Evolutionary conservation across 768 basidiomycete species (phyloP).

Genomic region (Agaricus subrufescens): DNA sequence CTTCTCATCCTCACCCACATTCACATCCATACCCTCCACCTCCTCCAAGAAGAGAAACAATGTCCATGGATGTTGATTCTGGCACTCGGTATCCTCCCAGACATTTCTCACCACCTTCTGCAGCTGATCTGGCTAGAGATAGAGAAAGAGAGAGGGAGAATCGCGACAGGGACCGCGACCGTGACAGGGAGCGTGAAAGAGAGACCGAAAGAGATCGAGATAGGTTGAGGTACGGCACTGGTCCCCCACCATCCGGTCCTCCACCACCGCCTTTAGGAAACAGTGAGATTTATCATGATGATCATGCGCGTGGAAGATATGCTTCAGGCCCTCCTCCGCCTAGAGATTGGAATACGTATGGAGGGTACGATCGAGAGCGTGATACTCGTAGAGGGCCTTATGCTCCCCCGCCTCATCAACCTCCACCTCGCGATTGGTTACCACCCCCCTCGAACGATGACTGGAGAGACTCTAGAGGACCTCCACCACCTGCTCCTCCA

Average conservation of each 20-base stretch:
- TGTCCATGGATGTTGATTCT: conserved; percentile 26
- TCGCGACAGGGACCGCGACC: not conserved
- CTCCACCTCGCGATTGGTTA: conserved; percentile 31
- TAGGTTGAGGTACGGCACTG: conserved; percentile 19
- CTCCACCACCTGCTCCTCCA: not conserved
- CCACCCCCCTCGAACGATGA: not conserved
- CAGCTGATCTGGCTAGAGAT: conserved; percentile 25
- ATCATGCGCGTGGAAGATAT: conserved; percentile 3
- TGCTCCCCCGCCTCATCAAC: conserved; percentile 15
- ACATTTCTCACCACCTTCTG: conserved; percentile 28
- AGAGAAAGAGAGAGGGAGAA: conserved; percentile 17
- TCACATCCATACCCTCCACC: not conserved
- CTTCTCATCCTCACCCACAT: not conserved
- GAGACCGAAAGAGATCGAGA: not conserved
- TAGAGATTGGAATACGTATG: conserved; percentile 21
- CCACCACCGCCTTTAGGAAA: not conserved
- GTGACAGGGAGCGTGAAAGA: not conserved
- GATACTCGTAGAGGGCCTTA: conserved; percentile 29
- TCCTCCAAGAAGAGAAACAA: not conserved
- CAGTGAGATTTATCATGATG: conserved; percentile 8
- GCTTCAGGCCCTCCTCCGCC: conserved; percentile 13
- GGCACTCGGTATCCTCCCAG: conserved; percentile 14
- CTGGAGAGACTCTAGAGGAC: not conserved
- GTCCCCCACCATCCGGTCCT: conserved; percentile 19
- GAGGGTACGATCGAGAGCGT: conserved; percentile 14